A percentile compares a stretch with the other conserved stretches of the same genome.
Evolutionary conservation across 2,329 filamentous ascomycete species (phyloP).

Genomic region (Rhinocladiella similis): DNA sequence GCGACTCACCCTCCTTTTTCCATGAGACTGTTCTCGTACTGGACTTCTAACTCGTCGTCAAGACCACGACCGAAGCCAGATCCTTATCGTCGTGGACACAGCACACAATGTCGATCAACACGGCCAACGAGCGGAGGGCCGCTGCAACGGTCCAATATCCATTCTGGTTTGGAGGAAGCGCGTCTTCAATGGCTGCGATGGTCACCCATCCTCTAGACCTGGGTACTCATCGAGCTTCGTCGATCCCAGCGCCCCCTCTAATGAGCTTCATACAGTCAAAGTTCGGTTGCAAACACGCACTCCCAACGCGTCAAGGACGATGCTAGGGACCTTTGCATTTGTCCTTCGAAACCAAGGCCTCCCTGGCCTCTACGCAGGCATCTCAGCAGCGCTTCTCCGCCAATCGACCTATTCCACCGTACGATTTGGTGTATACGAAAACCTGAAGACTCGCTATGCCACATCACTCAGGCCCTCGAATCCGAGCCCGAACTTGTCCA

Average conservation of each 20-base stretch:
- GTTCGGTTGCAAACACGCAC: slow-evolving; percentile 85
- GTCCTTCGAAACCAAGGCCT: slow-evolving; percentile 74
- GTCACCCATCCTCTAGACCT: slow-evolving; percentile 94
- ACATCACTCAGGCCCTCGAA: slow-evolving; percentile 44
- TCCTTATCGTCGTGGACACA: too few relatives aligned
- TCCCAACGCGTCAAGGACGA: slow-evolving; percentile 72
- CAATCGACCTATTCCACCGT: slow-evolving; percentile 96
- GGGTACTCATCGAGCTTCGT: slow-evolving; percentile 55
- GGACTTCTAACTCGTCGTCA: too few relatives aligned
- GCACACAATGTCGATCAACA: too few relatives aligned
- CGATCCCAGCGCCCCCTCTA: slow-evolving; percentile 1
- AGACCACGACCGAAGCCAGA: too few relatives aligned
- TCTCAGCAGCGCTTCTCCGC: slow-evolving; percentile 88
- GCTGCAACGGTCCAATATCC: slow-evolving; percentile 58
- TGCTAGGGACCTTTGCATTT: slow-evolving; percentile 82
- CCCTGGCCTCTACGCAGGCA: slow-evolving; percentile 82
- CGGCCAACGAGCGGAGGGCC: too few relatives aligned
- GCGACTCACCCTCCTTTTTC: too few relatives aligned
- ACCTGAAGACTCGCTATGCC: slow-evolving; percentile 73
- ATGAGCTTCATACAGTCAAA: slow-evolving; percentile 53
- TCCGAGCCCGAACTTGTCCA: slow-evolving; percentile 45
- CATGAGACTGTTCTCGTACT: too few relatives aligned
- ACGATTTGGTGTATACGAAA: slow-evolving; percentile 94
- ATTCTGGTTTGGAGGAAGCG: slow-evolving; percentile 96
- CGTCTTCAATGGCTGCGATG: slow-evolving; percentile 84